phyloP scores from a whole-genome alignment of 1,284 basidiomycete genomes.

The Blastosporella zonata region DNA sequence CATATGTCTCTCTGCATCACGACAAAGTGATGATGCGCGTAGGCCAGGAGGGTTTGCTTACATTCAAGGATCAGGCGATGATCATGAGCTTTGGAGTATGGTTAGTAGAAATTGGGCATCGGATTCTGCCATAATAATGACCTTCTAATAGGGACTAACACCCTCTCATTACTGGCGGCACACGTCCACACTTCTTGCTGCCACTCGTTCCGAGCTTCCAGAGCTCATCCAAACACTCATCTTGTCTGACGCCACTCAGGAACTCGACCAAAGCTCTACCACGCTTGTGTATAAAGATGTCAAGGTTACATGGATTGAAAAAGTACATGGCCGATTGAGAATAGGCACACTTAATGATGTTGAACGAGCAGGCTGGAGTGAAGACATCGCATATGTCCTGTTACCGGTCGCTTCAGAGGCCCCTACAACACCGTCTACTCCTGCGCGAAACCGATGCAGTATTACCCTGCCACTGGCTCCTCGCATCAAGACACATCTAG shows the following conservation, averaged over 20 bases:
- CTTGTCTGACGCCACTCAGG: conserved; percentile 7
- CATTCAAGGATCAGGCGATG: conserved; percentile 87
- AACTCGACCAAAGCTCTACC: background rate
- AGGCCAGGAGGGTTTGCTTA: conserved; percentile 68
- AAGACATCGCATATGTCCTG: conserved; percentile 12
- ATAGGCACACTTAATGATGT: conserved; percentile 35
- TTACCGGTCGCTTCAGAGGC: conserved; percentile 6
- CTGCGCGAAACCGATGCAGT: background rate
- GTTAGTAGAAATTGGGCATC: conserved; percentile 38
- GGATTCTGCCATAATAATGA: background rate
- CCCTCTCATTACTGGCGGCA: conserved; percentile 74
- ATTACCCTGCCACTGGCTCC: conserved; percentile 9
- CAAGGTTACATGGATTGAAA: conserved; percentile 30
- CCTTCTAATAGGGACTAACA: conserved; percentile 45
- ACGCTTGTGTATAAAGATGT: background rate
- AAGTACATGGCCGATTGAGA: conserved; percentile 36
- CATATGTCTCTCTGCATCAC: conserved; percentile 78
- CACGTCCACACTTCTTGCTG: conserved; percentile 44
- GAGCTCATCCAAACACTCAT: conserved; percentile 47
- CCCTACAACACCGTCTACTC: background rate
- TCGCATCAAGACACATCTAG: conserved; percentile 12
- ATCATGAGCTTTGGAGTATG: conserved; percentile 85
- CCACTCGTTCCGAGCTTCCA: conserved; percentile 45
- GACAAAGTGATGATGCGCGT: conserved; percentile 57
- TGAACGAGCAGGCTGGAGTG: background rate